Conservation (phyloP, 495 filamentous ascomycete genomes). For the Neurospora sp. region DNA sequence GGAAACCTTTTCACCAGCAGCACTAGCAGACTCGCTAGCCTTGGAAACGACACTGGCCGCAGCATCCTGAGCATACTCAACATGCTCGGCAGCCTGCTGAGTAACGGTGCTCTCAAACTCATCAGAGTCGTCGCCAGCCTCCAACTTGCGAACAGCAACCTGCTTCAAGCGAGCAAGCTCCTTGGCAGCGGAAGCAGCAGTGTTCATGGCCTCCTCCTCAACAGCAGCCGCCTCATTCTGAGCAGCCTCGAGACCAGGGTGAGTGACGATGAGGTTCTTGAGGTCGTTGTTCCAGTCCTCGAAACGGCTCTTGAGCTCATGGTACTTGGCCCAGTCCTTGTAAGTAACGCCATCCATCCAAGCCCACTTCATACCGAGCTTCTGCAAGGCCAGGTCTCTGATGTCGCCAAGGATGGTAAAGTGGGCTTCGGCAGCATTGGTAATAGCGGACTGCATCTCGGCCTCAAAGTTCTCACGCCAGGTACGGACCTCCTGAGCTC, state of each 20-base stretch:
- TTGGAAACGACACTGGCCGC: slow-evolving; percentile 9
- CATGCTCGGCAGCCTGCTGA: slow-evolving; percentile 33
- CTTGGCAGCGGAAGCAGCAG: slow-evolving; percentile 70
- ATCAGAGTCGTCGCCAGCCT: slow-evolving; percentile 60
- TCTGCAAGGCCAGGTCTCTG: slow-evolving; percentile 80
- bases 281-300: slow-evolving; percentile 80
- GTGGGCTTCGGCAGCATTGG: slow-evolving; percentile 67
- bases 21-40: slow-evolving; percentile 1
- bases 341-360: slow-evolving; percentile 94
- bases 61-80: slow-evolving; percentile 16
- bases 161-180: slow-evolving; percentile 79
- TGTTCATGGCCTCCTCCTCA: slow-evolving; percentile 65
- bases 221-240: slow-evolving; percentile 57
- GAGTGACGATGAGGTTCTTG: slow-evolving; percentile 55
- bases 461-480: slow-evolving; percentile 69
- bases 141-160: slow-evolving; percentile 77
- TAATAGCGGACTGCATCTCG: slow-evolving; percentile 58
- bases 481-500: slow-evolving; percentile 67
- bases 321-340: slow-evolving; percentile 91
- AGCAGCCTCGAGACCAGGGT: slow-evolving; percentile 62
- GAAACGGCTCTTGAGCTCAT: slow-evolving; percentile 71
- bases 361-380: slow-evolving; percentile 95
- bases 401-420: slow-evolving; percentile 75
- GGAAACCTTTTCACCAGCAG: slow-evolving; percentile 10
- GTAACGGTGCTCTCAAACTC: slow-evolving; percentile 53